Conservation (phyloP, 2,329 filamentous ascomycete genomes). For the Aurifilum marmelostoma region DNA sequence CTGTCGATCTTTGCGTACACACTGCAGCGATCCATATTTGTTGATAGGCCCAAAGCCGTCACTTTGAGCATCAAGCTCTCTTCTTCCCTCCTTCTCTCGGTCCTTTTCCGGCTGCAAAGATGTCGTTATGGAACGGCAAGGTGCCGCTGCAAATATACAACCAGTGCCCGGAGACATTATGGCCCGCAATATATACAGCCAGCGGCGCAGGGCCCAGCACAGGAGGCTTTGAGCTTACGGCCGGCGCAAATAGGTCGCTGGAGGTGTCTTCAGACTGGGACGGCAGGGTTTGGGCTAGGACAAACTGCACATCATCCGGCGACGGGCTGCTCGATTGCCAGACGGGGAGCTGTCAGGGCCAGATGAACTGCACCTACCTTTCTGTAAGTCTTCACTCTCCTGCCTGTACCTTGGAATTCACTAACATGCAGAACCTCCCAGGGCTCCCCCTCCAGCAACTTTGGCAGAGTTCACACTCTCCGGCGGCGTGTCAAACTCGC, state of each 20-base stretch:
- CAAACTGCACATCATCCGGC: conserved; percentile 77
- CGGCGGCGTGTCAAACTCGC: conserved; percentile 60
- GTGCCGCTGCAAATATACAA: conserved; percentile 72
- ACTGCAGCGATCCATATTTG: not conserved
- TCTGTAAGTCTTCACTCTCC: conserved; percentile 17
- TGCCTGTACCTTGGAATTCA: not conserved
- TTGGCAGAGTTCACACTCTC: conserved; percentile 80
- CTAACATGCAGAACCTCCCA: conserved; percentile 38
- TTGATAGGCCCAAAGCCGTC: not conserved
- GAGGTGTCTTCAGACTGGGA: conserved; percentile 76
- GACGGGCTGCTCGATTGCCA: conserved; percentile 54
- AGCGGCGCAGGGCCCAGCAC: conserved; percentile 67
- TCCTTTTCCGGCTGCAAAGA: not conserved
- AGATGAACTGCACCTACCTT: conserved; percentile 57
- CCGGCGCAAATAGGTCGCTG: conserved; percentile 62
- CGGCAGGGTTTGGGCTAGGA: conserved; percentile 80
- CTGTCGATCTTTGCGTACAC: not conserved
- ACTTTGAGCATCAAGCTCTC: not conserved
- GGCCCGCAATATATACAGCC: conserved; percentile 76
- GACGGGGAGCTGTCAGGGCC: conserved; percentile 45
- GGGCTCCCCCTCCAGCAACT: conserved; percentile 74
- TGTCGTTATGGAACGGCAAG: conserved; percentile 33
- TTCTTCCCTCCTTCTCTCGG: not conserved
- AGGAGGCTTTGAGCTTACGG: conserved; percentile 68
- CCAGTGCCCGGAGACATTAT: conserved; percentile 70